phyloP scores from a whole-genome alignment of 768 basidiomycete species.

The Gelatoporia subvermispora region DNA sequence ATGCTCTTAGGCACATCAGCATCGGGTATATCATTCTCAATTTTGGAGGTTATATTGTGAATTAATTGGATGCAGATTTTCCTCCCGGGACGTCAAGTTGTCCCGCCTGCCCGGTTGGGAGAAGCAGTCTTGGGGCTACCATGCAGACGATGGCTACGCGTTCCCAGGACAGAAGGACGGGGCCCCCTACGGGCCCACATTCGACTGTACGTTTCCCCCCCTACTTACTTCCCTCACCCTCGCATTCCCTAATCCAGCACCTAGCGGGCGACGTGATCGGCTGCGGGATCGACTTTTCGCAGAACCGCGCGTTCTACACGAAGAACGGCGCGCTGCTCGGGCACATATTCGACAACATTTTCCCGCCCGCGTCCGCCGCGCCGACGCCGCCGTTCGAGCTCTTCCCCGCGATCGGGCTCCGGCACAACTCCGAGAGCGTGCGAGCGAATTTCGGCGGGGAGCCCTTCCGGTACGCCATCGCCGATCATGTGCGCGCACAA shows the following conservation, averaged over 20 bases:
- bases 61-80: constrained; percentile 84
- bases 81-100: constrained; percentile 57
- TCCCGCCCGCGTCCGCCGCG: background rate
- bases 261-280: constrained; percentile 90
- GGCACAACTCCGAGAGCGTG: constrained; percentile 71
- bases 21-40: background rate
- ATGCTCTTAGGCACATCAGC: background rate
- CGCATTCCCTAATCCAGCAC: too few species aligned
- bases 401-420: constrained; percentile 87
- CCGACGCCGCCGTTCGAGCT: constrained; percentile 38
- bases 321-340: constrained; percentile 78
- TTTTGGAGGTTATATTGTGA: constrained; percentile 9
- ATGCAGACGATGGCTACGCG: constrained; percentile 82
- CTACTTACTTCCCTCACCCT: background rate
- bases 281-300: constrained; percentile 88
- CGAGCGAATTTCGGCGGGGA: constrained; percentile 86
- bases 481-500: constrained; percentile 73
- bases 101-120: constrained; percentile 86
- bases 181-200: constrained; percentile 69
- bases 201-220: constrained; percentile 56
- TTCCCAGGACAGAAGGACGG: constrained; percentile 74
- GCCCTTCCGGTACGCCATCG: constrained; percentile 87
- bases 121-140: constrained; percentile 83
- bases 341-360: constrained; percentile 58
- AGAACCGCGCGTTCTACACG: constrained; percentile 79